These are phyloP conservation scores for Gossypium mustelinum DNA, from an alignment of 345 rosid species.

Conservation along the genomic window DNA sequence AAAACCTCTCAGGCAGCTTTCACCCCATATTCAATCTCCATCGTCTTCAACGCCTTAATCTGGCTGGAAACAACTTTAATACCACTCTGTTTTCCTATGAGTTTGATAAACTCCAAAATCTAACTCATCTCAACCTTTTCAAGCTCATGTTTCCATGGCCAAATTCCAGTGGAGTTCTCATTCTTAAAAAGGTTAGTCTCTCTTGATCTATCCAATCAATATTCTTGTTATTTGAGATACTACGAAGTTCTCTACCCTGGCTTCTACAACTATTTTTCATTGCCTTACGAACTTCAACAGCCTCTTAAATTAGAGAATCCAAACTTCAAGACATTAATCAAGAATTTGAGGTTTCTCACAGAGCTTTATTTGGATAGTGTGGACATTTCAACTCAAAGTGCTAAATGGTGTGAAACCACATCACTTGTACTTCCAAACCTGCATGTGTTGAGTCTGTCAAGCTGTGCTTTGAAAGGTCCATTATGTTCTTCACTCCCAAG, in stretches of 20 bases:
- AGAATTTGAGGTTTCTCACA: not conserved
- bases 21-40: not conserved
- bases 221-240: no score
- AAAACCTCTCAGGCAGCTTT: not conserved
- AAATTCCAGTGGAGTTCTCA: not conserved
- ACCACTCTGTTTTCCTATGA: not conserved
- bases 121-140: constrained; percentile 5
- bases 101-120: not conserved
- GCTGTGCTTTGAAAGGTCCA: not conserved
- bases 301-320: not conserved
- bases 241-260: no score
- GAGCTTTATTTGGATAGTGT: constrained; percentile 5
- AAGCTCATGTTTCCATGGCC: not conserved
- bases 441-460: not conserved
- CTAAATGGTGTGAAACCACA: not conserved
- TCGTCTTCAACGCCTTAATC: not conserved
- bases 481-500: not conserved
- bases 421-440: not conserved
- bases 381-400: not conserved
- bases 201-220: not conserved
- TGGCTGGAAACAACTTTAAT: not conserved
- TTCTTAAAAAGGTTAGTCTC: constrained; percentile 1
- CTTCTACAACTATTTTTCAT: no score
- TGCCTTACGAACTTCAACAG: no score
- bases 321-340: not conserved